Evolutionary conservation across 2,329 filamentous ascomycete species (phyloP), one percentile per base, ranked within the genome.

Genomic region (Cladorrhinum sp.): DNA sequence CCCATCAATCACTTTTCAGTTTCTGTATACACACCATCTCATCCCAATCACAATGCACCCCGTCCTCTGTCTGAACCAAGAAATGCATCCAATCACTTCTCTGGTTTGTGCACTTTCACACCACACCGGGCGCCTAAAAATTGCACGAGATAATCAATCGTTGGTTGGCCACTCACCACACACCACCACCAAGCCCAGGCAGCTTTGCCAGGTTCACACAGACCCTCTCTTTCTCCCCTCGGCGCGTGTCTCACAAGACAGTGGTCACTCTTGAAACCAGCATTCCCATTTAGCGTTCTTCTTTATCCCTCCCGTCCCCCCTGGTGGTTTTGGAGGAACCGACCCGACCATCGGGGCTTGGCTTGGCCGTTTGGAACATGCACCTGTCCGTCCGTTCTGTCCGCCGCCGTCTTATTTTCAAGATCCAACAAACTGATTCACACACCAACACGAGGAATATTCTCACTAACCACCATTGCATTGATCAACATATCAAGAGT

Each of bases 41-140:
- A 25, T 18, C 27, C 55, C 12, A 13, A 59, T 62, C 60, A 59
- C 60, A 62, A 51, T 62, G 60, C 60, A 62, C 38, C 23, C 50
- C 36, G 4, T 24, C 25, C 20, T 24, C 38, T 18, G 32, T 41
- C 29, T 50, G 10, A n/a, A 4, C 32, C 32, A 36, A 36, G 9
- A 36, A 36, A 9, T 12, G 7, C 32, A 36, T 36, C 32, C 32
- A 36, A 36, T 36, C 32, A 36, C 32, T 16, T 36, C 16, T 36
- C n/a, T n/a, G n/a, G n/a, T n/a, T 36, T 36, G 32, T 36, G 32
- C 32, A 36, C 32, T 36, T 36, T 36, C 32, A 36, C 32, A 36
- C 25, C 25, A 29, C 10, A 29, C 32, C 32, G 32, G 32, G 32
- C 32, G 32, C 32, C 32, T 36, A 36, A 36, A 36, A 36, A 10